Evolutionary conservation across 2,329 filamentous ascomycete species (phyloP), one percentile per base, ranked within the genome.

Genomic region (Colletotrichum scovillei): DNA sequence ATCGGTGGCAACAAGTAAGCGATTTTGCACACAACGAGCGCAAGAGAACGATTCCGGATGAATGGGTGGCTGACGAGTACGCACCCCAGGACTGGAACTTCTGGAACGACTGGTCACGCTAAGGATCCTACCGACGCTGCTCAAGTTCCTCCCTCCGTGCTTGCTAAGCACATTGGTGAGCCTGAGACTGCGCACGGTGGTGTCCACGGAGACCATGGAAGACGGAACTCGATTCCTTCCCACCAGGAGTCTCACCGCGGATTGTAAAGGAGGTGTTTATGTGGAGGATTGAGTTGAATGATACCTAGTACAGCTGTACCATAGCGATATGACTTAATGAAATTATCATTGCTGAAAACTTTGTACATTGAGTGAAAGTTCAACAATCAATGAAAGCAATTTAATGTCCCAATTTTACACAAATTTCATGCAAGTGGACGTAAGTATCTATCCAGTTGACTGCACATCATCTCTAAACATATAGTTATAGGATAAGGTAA

Each of bases 111-210:
- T 11, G 65, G 68, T 46, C 52, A 62, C 52, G 67, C 77, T 63
- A 82, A 81, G 74, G 88, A 90, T 59, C 88, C 88, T 4, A 87
- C 84, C 22, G 89, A 91, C 74, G 88, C 89, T 1, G 82, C 89
- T 0, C 88, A 91, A 77, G 88, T 90, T 0, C 88, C 89, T 1
- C 89, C 89, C 5, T 90, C 88, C 2, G 85, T 88, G 0, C 58
- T 91, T 72, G 81, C 82, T 62, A 80, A 86, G 76, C 83, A 86
- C 58, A 74, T 89, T 49, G 88, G 88, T 2, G 82, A 81, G 1
- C 86, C 88, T 0, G 66, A 77, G 1, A 78, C 88, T n/a, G 80
- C 82, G 58, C 88, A 90, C 65, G 84, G 79, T 1, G 84, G 80
- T 1, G 84, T 89, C 52, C 75, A 77, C 5, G 46, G 65, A 0